Percentiles rank a stretch among this genome's conserved stretches.
phyloP scores from a whole-genome alignment of 2,329 filamentous ascomycete genomes.

The Epichloe elymi region DNA sequence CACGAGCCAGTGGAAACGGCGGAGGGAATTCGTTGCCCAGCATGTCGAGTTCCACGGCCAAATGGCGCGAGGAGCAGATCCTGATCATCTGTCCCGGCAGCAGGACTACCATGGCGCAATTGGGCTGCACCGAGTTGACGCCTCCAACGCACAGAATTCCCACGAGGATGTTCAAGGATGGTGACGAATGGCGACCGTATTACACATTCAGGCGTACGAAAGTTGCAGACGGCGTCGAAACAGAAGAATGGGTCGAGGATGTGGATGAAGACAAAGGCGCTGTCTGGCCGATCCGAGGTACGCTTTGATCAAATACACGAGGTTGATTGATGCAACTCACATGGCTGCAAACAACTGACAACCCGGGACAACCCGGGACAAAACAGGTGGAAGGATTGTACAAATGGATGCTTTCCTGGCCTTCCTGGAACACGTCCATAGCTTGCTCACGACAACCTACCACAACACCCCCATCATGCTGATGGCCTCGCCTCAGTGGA shows the following conservation, averaged over 20 bases:
- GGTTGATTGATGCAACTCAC: not conserved
- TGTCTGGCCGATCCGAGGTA: conserved; percentile 66
- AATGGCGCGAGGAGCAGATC: conserved; percentile 52
- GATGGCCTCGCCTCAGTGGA: conserved; percentile 83
- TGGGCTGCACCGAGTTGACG: conserved; percentile 82
- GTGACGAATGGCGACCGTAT: conserved; percentile 63
- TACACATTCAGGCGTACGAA: conserved; percentile 57
- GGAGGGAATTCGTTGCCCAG: conserved; percentile 10
- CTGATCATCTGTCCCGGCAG: conserved; percentile 72
- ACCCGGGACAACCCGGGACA: not conserved
- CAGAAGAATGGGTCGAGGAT: conserved; percentile 76
- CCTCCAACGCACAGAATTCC: conserved; percentile 76
- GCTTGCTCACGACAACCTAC: conserved; percentile 76
- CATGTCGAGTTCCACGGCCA: conserved; percentile 44
- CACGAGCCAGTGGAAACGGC: not conserved
- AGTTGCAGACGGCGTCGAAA: conserved; percentile 32
- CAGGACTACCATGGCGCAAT: conserved; percentile 78
- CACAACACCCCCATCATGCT: conserved; percentile 94
- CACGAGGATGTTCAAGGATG: conserved; percentile 89
- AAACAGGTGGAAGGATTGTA: conserved; percentile 62
- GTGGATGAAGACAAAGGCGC: conserved; percentile 78
- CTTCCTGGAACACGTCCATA: conserved; percentile 83
- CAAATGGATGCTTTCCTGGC: conserved; percentile 92
- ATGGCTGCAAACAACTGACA: not conserved
- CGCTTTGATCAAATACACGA: conserved; percentile 6